Evolutionary conservation across 192 early-diverging fungal species (phyloP).

Genomic region (Blastocladiella britannica): DNA sequence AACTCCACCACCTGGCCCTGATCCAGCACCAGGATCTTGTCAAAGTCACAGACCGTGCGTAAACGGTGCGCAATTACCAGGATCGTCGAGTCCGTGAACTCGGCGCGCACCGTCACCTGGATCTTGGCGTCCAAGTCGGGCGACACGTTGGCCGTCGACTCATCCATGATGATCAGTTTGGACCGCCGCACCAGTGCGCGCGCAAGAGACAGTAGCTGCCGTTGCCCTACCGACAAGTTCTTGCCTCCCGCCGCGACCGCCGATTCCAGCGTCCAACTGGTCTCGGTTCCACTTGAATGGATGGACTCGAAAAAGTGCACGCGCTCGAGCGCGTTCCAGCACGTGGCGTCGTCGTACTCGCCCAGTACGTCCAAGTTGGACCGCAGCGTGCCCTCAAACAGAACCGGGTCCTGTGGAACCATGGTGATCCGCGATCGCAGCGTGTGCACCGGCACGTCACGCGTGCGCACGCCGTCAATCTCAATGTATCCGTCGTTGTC

Average conservation of each 20-base stretch:
- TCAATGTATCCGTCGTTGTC: conserved; percentile 39
- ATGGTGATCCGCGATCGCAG: conserved; percentile 60
- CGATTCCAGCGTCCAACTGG: conserved; percentile 32
- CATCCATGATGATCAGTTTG: conserved; percentile 56
- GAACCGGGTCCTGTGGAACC: conserved; percentile 78
- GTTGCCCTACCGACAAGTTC: conserved; percentile 61
- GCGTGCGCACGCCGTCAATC: conserved; percentile 57
- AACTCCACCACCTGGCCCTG: conserved; percentile 59
- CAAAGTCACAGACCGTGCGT: conserved; percentile 63
- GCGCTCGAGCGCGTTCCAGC: conserved; percentile 42
- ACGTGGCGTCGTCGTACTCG: conserved; percentile 50
- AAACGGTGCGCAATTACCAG: conserved; percentile 78
- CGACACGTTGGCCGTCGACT: conserved; percentile 79
- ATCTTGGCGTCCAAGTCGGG: conserved; percentile 66
- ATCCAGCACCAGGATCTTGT: conserved; percentile 61
- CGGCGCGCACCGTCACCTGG: conserved; percentile 61
- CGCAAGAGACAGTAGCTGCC: conserved; percentile 58
- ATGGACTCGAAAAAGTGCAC: conserved; percentile 17
- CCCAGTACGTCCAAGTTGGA: conserved; percentile 79
- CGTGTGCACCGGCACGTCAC: conserved; percentile 47
- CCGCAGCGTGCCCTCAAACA: conserved; percentile 57
- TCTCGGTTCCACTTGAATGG: neutral
- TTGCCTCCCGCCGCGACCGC: conserved; percentile 64
- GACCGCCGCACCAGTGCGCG: conserved; percentile 50
- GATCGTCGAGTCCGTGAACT: conserved; percentile 53